These are phyloP conservation scores for Phytophthora ramorum DNA, from an alignment of 352 stramenopile genomes.

Conservation along the genomic window DNA sequence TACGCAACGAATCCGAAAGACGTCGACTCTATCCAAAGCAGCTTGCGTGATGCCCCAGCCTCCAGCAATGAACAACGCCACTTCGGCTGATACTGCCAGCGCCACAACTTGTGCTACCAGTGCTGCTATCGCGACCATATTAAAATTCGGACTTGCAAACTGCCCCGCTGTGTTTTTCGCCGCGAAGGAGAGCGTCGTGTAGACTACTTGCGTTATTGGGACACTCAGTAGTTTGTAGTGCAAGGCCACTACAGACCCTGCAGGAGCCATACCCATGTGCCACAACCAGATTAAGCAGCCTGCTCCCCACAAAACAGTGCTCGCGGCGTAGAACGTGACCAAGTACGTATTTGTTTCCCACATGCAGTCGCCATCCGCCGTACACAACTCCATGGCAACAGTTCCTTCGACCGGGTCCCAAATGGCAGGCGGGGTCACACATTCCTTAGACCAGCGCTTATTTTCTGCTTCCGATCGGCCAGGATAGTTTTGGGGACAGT, in stretches of 20 bases:
- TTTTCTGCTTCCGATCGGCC: neutral
- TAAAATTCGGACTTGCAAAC: constrained; percentile 42
- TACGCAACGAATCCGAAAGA: constrained; percentile 59
- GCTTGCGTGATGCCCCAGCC: constrained; percentile 69
- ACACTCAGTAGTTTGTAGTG: constrained; percentile 57
- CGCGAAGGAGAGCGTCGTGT: constrained; percentile 37
- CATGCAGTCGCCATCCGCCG: constrained; percentile 43
- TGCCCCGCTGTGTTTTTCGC: constrained; percentile 40
- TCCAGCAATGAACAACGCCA: constrained; percentile 56
- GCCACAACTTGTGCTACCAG: constrained; percentile 50
- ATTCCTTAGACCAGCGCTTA: constrained; percentile 22
- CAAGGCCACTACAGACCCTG: constrained; percentile 45
- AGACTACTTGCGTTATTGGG: constrained; percentile 42
- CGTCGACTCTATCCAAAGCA: constrained; percentile 42
- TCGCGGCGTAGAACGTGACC: constrained; percentile 40
- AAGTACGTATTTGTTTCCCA: constrained; percentile 24
- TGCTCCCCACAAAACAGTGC: constrained; percentile 39
- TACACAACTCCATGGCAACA: constrained; percentile 58
- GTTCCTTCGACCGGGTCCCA: constrained; percentile 37
- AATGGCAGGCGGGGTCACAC: constrained; percentile 28
- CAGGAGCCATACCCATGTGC: constrained; percentile 43
- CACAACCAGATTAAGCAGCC: constrained; percentile 39
- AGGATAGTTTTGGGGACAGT: constrained; percentile 43
- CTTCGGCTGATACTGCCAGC: constrained; percentile 45
- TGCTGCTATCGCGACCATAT: constrained; percentile 41